These are phyloP conservation scores for Podospora sp. DNA, from an alignment of 495 filamentous ascomycete genomes.

Conservation along the genomic window DNA sequence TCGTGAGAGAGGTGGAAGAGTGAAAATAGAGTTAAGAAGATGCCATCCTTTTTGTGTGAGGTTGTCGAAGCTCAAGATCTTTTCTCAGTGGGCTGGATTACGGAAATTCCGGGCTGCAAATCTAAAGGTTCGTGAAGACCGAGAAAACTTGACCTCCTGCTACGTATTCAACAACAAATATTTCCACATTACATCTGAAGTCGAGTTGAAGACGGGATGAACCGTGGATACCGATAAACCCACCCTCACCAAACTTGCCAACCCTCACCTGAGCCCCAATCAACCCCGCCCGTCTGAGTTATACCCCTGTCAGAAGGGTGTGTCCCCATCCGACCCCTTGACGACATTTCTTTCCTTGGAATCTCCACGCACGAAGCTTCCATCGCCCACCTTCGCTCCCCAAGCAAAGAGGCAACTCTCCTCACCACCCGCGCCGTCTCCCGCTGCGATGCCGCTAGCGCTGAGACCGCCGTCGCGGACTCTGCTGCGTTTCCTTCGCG, in stretches of 20 bases:
- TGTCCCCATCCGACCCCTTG: conserved; percentile 21
- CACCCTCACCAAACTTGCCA: neutral
- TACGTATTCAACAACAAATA: too few species aligned
- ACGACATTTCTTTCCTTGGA: conserved; percentile 10
- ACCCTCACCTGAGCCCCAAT: neutral
- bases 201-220: neutral
- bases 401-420: neutral
- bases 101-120: too few species aligned
- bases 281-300: neutral
- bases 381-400: neutral
- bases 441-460: conserved; percentile 40
- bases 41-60: too few species aligned
- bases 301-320: conserved; percentile 3
- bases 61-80: too few species aligned
- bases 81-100: too few species aligned
- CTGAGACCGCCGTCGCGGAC: conserved; percentile 51
- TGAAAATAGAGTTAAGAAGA: too few species aligned
- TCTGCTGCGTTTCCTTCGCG: conserved; percentile 64
- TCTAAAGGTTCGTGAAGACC: too few species aligned
- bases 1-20: neutral
- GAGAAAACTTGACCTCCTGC: too few species aligned
- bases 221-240: neutral
- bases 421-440: neutral
- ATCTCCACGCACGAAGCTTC: neutral
- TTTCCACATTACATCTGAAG: neutral